Percentiles rank a stretch among this genome's conserved stretches.
Conservation (phyloP, 106 monocot species). For the Gastrodia elata region DNA sequence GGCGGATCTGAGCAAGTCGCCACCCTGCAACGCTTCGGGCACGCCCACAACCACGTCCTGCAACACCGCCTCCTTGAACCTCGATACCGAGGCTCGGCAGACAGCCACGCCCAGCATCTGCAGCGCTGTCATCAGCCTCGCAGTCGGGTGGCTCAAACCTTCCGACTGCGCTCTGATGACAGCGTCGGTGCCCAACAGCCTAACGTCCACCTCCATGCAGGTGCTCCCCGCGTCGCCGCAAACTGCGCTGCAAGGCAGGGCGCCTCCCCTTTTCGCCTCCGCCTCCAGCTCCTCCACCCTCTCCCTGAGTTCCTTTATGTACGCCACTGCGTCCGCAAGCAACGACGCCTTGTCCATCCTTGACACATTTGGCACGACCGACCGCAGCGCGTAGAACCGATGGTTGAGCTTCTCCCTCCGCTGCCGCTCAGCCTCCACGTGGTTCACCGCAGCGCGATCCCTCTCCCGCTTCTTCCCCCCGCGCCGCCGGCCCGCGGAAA, state of each 20-base stretch:
- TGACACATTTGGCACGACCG: conserved; percentile 50
- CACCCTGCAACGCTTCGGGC: conserved; percentile 4
- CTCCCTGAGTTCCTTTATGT: conserved; percentile 39
- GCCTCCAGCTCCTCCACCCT: conserved; percentile 35
- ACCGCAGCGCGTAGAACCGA: conserved; percentile 43
- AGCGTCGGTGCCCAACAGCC: conserved; percentile 17
- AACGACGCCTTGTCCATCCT: conserved; percentile 60
- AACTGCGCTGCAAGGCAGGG: neutral
- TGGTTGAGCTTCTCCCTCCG: conserved; percentile 45
- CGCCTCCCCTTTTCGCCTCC: conserved; percentile 6
- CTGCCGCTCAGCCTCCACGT: conserved; percentile 57
- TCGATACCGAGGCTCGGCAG: conserved; percentile 25
- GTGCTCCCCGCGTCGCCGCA: neutral
- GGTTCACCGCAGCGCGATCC: conserved; percentile 18
- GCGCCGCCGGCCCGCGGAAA: neutral
- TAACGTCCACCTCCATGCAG: conserved; percentile 29
- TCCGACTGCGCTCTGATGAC: conserved; percentile 24
- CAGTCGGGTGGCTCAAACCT: conserved; percentile 21
- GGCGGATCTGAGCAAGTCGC: conserved; percentile 5
- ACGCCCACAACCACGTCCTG: conserved; percentile 15
- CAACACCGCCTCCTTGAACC: conserved; percentile 11
- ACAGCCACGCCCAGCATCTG: conserved; percentile 27
- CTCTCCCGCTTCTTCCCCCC: conserved; percentile 4
- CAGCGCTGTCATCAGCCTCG: conserved; percentile 32
- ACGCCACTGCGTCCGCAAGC: conserved; percentile 44